Conservation (phyloP, 2,329 filamentous ascomycete species). For the Teratosphaeria nubilosa region DNA sequence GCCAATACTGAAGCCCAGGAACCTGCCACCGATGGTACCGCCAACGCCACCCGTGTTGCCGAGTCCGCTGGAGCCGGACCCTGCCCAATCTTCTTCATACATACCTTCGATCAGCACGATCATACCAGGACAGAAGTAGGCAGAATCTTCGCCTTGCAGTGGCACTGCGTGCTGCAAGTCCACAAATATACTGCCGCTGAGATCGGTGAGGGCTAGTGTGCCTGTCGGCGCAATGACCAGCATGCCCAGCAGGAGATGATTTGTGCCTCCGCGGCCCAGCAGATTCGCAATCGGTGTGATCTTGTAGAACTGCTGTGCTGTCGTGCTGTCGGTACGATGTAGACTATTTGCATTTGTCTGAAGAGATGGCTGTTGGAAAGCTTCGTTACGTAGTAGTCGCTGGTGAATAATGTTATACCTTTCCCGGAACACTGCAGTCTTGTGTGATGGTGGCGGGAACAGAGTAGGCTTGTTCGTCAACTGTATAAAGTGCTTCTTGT, state of each 20-base stretch:
- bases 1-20: conserved; percentile 81
- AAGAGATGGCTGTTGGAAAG: conserved; percentile 76
- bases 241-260: conserved; percentile 78
- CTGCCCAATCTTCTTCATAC: conserved; percentile 87
- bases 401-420: conserved; percentile 89
- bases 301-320: conserved; percentile 60
- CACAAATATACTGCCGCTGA: conserved; percentile 77
- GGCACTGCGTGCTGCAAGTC: conserved; percentile 72
- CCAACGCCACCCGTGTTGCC: conserved; percentile 74
- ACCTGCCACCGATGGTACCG: conserved; percentile 82
- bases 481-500: conserved; percentile 83
- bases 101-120: conserved; percentile 87
- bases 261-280: conserved; percentile 68
- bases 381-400: conserved; percentile 80
- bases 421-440: conserved; percentile 78
- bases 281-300: conserved; percentile 75
- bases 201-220: conserved; percentile 69
- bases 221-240: conserved; percentile 73
- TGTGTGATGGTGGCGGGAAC: conserved; percentile 67
- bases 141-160: conserved; percentile 61
- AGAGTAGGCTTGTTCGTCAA: conserved; percentile 31
- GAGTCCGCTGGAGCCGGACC: conserved; percentile 44
- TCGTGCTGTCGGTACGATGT: conserved; percentile 49
- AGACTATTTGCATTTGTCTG: conserved; percentile 41
- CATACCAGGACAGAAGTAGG: conserved; percentile 94